Evolutionary conservation across 139 green algal genomes (phyloP).

Genomic region (Chloropicon primus): DNA sequence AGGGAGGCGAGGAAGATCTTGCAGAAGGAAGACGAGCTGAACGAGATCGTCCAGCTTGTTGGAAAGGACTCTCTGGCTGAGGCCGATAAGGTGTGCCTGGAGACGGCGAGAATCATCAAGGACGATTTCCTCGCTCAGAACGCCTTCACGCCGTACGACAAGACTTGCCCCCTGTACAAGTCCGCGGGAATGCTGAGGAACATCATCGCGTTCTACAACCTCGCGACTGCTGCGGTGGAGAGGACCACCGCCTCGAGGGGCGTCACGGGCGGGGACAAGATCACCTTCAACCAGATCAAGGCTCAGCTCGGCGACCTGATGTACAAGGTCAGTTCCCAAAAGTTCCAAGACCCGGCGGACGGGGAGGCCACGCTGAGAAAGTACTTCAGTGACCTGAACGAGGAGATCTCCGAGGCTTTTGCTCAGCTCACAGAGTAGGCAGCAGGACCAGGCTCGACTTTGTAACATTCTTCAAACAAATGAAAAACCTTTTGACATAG

Average conservation of each 20-base stretch:
- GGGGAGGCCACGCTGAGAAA: constrained; percentile 49
- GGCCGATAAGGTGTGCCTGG: constrained; percentile 91
- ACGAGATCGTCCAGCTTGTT: constrained; percentile 99
- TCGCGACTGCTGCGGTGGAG: constrained; percentile 14
- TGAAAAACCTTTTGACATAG: too few species aligned
- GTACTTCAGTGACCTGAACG: constrained; percentile 52
- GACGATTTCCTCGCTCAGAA: constrained; percentile 99
- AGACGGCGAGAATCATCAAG: constrained; percentile 93
- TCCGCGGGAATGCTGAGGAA: constrained; percentile 90
- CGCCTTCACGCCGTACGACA: constrained; percentile 87
- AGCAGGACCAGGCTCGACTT: too few species aligned
- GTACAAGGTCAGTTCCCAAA: constrained; percentile 89
- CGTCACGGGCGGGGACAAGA: constrained; percentile 48
- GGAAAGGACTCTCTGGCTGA: constrained; percentile 97
- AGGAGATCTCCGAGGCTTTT: constrained; percentile 83
- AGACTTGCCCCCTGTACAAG: constrained; percentile 98
- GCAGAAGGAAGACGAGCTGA: constrained; percentile 98
- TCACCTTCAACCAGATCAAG: constrained; percentile 96
- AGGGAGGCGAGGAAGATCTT: constrained; percentile 60
- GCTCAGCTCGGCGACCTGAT: constrained; percentile 71
- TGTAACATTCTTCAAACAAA: too few species aligned
- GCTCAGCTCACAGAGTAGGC: constrained; percentile 30
- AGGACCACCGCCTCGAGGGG: constrained; percentile 9
- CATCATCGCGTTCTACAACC: constrained; percentile 75
- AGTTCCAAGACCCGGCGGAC: constrained; percentile 92